These are phyloP conservation scores for Aspergillus coremiiformis DNA, from an alignment of 495 filamentous ascomycete species.

Conservation along the genomic window DNA sequence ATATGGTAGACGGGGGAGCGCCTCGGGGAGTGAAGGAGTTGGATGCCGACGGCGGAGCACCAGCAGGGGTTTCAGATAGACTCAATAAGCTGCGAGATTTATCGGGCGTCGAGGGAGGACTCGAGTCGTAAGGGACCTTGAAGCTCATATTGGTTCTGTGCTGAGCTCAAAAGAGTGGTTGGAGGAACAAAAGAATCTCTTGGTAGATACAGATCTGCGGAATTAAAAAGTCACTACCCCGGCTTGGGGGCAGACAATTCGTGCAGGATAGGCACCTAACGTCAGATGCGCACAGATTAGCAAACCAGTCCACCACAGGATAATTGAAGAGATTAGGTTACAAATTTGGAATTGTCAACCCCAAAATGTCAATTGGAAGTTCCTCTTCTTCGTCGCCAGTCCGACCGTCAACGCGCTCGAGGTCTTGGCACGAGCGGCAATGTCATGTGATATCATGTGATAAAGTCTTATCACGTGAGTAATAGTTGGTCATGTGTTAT, in stretches of 20 bases:
- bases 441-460: conserved; percentile 8
- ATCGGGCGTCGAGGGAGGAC: conserved; percentile 36
- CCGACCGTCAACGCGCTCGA: conserved; percentile 2
- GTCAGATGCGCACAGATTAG: neutral
- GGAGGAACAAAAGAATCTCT: neutral
- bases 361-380: neutral
- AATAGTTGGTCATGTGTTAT: neutral
- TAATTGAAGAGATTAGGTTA: neutral
- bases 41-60: conserved; percentile 59
- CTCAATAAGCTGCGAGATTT: conserved; percentile 35
- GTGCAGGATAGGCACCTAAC: neutral
- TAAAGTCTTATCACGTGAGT: neutral
- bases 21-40: conserved; percentile 70
- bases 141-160: conserved; percentile 31
- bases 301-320: neutral
- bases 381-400: neutral
- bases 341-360: neutral
- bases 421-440: conserved; percentile 2
- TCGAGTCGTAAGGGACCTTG: conserved; percentile 31
- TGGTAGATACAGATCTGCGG: neutral
- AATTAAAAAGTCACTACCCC: neutral
- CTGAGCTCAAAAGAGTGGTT: neutral
- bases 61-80: conserved; percentile 72
- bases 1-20: conserved; percentile 53
- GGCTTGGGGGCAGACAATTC: neutral